phyloP scores from a whole-genome alignment of 306 rosid species.

The Medicago ruthenica region DNA sequence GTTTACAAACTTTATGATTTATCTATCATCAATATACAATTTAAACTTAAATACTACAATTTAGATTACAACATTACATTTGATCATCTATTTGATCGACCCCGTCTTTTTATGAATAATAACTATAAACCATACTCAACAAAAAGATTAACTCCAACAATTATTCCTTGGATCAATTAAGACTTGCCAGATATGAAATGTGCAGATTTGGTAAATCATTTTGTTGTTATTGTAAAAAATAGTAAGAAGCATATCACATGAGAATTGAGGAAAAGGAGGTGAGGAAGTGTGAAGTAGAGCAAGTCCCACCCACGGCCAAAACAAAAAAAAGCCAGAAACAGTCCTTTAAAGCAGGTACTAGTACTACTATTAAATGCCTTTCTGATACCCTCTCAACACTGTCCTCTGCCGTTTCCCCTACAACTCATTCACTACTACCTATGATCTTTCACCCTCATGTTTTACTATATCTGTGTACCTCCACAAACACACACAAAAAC shows the following conservation, averaged over 20 bases:
- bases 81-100: too few species aligned
- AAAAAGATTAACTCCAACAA: background rate
- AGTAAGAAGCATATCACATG: background rate
- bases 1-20: too few species aligned
- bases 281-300: background rate
- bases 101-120: too few species aligned
- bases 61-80: too few species aligned
- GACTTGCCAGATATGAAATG: background rate
- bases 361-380: conserved; percentile 35
- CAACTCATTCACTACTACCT: conserved; percentile 15
- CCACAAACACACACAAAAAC: background rate
- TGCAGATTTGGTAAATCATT: background rate
- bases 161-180: background rate
- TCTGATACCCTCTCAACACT: conserved; percentile 25
- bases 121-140: too few species aligned
- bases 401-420: conserved; percentile 32
- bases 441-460: conserved; percentile 19
- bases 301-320: conserved; percentile 49
- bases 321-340: conserved; percentile 25
- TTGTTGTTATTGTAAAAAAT: conserved; percentile 11
- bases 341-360: conserved; percentile 19
- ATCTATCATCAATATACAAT: too few species aligned
- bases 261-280: too few species aligned
- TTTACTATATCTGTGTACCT: conserved; percentile 2
- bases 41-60: too few species aligned